phyloP scores from a whole-genome alignment of 2,329 filamentous ascomycete species.

The Clathrospora elynae region DNA sequence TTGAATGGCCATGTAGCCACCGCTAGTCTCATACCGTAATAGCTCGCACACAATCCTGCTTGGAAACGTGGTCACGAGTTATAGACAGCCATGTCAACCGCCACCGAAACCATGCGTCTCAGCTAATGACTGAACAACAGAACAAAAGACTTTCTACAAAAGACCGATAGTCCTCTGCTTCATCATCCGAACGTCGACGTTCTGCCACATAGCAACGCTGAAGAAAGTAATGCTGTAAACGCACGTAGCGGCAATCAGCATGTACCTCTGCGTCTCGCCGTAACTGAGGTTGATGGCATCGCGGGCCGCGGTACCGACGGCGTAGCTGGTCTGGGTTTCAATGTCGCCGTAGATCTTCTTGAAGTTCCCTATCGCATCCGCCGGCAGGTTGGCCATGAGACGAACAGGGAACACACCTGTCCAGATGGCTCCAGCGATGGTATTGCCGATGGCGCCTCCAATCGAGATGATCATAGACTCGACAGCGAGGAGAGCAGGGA shows the following conservation, averaged over 20 bases:
- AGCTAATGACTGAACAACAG: neutral
- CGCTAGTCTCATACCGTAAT: too few relatives aligned
- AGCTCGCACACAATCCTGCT: too few relatives aligned
- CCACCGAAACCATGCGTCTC: neutral
- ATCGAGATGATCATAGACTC: slow-evolving; percentile 65
- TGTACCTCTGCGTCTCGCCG: slow-evolving; percentile 44
- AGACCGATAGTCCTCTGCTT: slow-evolving; percentile 43
- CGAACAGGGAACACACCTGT: slow-evolving; percentile 61
- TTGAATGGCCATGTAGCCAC: too few relatives aligned
- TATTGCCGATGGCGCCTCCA: slow-evolving; percentile 52
- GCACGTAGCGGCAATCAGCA: slow-evolving; percentile 44
- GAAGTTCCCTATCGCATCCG: slow-evolving; percentile 46
- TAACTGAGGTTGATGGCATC: slow-evolving; percentile 49
- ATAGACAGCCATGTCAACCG: too few relatives aligned
- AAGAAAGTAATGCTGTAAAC: slow-evolving; percentile 34
- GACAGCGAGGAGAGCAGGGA: slow-evolving; percentile 50
- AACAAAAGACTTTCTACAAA: slow-evolving; percentile 26
- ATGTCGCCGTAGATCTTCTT: slow-evolving; percentile 58
- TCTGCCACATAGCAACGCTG: slow-evolving; percentile 37
- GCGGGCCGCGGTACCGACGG: slow-evolving; percentile 56
- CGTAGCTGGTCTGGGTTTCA: slow-evolving; percentile 60
- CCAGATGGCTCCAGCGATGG: slow-evolving; percentile 69
- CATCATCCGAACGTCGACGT: slow-evolving; percentile 39
- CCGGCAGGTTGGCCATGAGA: slow-evolving; percentile 55
- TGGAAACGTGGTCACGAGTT: too few relatives aligned